Base-by-base conservation (phyloP, 2,329 filamentous ascomycete species). In the Aspergillus sp. region DNA sequence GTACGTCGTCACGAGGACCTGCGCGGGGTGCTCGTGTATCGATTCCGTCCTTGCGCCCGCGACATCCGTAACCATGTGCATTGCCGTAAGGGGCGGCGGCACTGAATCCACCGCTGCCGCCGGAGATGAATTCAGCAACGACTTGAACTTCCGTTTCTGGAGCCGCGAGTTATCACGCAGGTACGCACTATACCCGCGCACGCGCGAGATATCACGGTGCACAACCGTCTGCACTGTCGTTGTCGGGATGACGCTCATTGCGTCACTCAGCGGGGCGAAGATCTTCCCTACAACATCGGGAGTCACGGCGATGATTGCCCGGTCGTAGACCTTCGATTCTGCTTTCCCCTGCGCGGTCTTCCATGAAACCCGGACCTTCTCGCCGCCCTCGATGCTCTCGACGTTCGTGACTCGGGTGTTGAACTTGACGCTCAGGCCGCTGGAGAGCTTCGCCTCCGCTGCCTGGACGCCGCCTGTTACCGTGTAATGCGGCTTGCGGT, bases 241-340 rank as follows among this genome's bases (percentile, higher is more conserved):
- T 0, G 80, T 57, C 2, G 55, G 55, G 2, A 57, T 51, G 7
- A 15, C 20, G 20, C 32, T 82, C 0, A 83, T 13, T 85, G 26
- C 11, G 30, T 20, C 3, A 39, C 22, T 11, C 83, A 62, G 0
- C 15, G 80, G 80, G 1, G 67, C 60, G 57, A 81, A 85, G 12
- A 86, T 74, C 5, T 67, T 68, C 5, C 74, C 78, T 0, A 80
- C 81, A 4, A 83, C 76, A 59, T 84, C 77, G 0, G 84, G 83
- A 0, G 83, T 79, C 1, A 85, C 80, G 1, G 81, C 82, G 1
- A 85, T 72, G n/a, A 85, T 71, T 0, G 83, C 81, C 2, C 72
- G 47, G 30, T 63, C 59, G 43, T 47, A 53, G 2, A 39, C 32
- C 9, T 41, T 47, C 22, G 18, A 18, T 24, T 72, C 62, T 2